Evolutionary conservation across 2,329 filamentous ascomycete genomes (phyloP).

Genomic region (Dactylellina parvicollis): DNA sequence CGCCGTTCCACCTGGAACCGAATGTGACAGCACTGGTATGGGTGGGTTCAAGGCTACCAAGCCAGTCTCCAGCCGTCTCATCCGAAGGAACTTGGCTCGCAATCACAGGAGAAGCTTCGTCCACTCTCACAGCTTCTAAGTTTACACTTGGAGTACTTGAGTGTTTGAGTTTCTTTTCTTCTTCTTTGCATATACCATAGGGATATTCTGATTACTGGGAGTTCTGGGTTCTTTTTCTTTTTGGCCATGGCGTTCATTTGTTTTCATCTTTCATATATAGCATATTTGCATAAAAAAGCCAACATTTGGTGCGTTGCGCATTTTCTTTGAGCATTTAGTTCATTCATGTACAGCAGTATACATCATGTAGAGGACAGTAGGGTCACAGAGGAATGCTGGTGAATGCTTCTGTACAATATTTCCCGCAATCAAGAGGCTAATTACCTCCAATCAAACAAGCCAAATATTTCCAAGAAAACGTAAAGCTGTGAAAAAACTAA

Average conservation of each 20-base stretch:
- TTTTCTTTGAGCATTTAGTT: not conserved
- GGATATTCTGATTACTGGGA: constrained; percentile 27
- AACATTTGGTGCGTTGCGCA: not conserved
- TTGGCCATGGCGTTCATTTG: constrained; percentile 12
- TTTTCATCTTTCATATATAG: constrained; percentile 13
- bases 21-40: constrained; percentile 50
- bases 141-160: not conserved
- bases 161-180: constrained; percentile 11
- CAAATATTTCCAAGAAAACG: constrained; percentile 2
- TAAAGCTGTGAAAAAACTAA: not conserved
- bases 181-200: constrained; percentile 36
- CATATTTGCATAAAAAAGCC: not conserved
- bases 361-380: not conserved
- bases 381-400: constrained; percentile 49
- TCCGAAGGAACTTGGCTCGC: constrained; percentile 38
- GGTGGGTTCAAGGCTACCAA: constrained; percentile 49
- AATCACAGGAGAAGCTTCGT: constrained; percentile 43
- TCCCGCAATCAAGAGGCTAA: not conserved
- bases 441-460: not conserved
- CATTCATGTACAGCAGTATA: not conserved
- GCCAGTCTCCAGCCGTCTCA: constrained; percentile 37
- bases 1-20: constrained; percentile 42
- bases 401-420: constrained; percentile 50
- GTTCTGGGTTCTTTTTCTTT: constrained; percentile 27
- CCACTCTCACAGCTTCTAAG: constrained; percentile 45